phyloP scores from a whole-genome alignment of 139 green algal species.

The Edaphochlamys debaryana region DNA sequence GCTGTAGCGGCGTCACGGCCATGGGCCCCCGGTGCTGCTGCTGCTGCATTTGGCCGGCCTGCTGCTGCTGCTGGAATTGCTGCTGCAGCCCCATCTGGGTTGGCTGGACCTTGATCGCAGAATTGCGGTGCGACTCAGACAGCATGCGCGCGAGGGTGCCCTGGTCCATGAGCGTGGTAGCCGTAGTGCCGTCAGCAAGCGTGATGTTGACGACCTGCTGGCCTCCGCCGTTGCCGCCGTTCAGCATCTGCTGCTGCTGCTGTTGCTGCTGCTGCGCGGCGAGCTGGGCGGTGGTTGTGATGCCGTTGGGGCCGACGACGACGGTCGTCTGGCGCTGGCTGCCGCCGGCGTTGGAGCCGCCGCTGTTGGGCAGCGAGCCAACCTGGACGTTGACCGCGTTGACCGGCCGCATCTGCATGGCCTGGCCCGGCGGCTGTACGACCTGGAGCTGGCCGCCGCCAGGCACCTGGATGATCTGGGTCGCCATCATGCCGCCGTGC shows the following conservation, averaged over 20 bases:
- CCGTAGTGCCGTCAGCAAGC: constrained; percentile 28
- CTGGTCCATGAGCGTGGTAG: constrained; percentile 23
- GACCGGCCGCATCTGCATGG: background rate
- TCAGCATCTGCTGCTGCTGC: background rate
- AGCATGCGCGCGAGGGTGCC: constrained; percentile 20
- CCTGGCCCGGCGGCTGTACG: too few relatives aligned
- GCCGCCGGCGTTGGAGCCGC: background rate
- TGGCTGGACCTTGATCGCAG: too few relatives aligned
- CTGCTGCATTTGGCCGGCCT: too few relatives aligned
- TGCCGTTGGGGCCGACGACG: background rate
- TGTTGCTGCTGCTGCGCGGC: constrained; percentile 2
- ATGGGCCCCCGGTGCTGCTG: too few relatives aligned
- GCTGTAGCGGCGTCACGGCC: too few relatives aligned
- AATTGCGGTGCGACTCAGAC: too few relatives aligned
- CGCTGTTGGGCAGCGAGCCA: background rate
- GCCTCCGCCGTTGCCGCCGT: background rate
- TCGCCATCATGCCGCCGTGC: too few relatives aligned
- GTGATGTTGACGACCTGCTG: constrained; percentile 39
- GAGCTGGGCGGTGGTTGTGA: background rate
- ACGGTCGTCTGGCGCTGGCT: constrained; percentile 28
- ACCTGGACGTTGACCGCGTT: background rate
- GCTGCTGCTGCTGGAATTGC: too few relatives aligned
- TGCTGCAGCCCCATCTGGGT: too few relatives aligned
- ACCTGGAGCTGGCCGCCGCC: too few relatives aligned
- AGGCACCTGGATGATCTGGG: too few relatives aligned